Percentiles rank a stretch among this genome's conserved stretches.
Conservation (phyloP, 257 asterid species). For the Eucommia ulmoides region DNA sequence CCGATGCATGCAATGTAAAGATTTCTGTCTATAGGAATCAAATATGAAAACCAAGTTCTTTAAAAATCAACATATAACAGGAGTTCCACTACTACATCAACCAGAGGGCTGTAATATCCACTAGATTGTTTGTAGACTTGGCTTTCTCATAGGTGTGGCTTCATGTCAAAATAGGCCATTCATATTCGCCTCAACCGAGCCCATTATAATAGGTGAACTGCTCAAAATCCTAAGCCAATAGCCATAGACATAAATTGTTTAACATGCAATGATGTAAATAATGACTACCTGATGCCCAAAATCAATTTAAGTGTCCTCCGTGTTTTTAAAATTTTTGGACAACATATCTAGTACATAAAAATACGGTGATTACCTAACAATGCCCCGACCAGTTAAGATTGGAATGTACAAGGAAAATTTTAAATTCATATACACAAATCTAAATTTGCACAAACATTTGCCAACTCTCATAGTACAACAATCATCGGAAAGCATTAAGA, state of each 20-base stretch:
- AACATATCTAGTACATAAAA: not conserved
- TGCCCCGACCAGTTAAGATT: not conserved
- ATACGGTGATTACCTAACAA: not conserved
- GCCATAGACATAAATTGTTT: not conserved
- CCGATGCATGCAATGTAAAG: not conserved
- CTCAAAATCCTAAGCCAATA: not conserved
- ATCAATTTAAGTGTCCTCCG: not conserved
- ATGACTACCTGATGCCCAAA: not conserved
- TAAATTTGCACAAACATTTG: too few relatives aligned
- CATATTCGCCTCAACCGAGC: not conserved
- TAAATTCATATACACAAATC: too few relatives aligned
- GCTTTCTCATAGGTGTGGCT: not conserved
- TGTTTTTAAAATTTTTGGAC: not conserved
- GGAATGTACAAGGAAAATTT: too few relatives aligned
- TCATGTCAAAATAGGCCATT: not conserved
- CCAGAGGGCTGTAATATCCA: not conserved
- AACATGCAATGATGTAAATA: not conserved
- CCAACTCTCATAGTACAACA: too few relatives aligned
- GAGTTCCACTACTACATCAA: not conserved
- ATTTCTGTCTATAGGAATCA: not conserved
- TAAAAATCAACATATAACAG: not conserved
- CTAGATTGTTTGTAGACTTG: not conserved
- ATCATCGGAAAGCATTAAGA: too few relatives aligned
- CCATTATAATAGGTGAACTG: not conserved
- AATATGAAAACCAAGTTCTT: not conserved